A percentile compares a stretch with the other conserved stretches of the same genome.
Conservation (phyloP, 257 asterid genomes). For the Oldenlandia corymbosa region DNA sequence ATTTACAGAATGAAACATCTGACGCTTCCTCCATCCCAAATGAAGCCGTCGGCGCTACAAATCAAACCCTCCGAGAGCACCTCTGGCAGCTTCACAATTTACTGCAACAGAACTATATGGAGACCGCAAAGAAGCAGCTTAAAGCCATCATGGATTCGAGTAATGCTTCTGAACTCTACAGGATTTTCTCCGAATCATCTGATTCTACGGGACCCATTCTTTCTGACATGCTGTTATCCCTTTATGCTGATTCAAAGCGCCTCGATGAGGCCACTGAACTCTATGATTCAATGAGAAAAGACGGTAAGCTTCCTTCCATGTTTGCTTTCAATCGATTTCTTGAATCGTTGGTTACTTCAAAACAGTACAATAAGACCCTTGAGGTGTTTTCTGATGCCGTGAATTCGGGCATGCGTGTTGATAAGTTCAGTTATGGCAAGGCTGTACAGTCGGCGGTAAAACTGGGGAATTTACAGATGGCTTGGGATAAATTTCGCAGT, state of each 20-base stretch:
- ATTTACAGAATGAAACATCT: neutral
- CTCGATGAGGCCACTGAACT: slow-evolving; percentile 48
- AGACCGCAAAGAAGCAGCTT: slow-evolving; percentile 48
- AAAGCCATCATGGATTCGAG: slow-evolving; percentile 28
- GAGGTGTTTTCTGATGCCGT: slow-evolving; percentile 44
- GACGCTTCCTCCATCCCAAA: slow-evolving; percentile 1
- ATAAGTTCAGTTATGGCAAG: slow-evolving; percentile 59
- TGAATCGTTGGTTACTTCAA: slow-evolving; percentile 47
- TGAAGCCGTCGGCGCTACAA: neutral
- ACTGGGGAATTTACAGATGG: slow-evolving; percentile 45
- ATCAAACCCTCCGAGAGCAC: slow-evolving; percentile 33
- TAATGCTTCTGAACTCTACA: slow-evolving; percentile 47
- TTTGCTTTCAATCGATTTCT: slow-evolving; percentile 47
- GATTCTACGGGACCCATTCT: slow-evolving; percentile 38
- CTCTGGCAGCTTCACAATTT: slow-evolving; percentile 44
- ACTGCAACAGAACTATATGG: slow-evolving; percentile 47
- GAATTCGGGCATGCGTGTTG: slow-evolving; percentile 44
- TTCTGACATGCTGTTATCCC: slow-evolving; percentile 38
- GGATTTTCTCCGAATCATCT: slow-evolving; percentile 30
- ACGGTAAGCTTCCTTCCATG: slow-evolving; percentile 49
- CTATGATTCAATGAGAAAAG: slow-evolving; percentile 40
- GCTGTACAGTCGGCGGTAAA: slow-evolving; percentile 72
- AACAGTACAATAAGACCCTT: slow-evolving; percentile 32
- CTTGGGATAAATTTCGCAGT: slow-evolving; percentile 38
- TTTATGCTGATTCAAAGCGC: slow-evolving; percentile 56